Evolutionary conservation across 2,329 filamentous ascomycete species (phyloP), one percentile per base, ranked within the genome.

Genomic region (Trichoderma sp.): DNA sequence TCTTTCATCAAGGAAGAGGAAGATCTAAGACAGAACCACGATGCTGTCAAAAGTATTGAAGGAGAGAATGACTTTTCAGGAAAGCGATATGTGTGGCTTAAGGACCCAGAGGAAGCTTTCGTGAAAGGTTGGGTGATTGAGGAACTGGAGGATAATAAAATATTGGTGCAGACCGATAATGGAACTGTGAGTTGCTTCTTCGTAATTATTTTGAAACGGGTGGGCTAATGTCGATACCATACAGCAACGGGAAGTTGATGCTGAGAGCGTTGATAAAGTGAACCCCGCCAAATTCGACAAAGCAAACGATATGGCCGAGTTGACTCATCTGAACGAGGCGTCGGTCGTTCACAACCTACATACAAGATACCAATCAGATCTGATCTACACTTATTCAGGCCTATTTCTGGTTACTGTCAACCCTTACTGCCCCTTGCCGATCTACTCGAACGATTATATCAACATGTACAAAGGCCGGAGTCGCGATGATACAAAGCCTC

Each of bases 201-300:
- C 31, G 6, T 11, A 8, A n/a, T 33, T 4, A 0, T 6, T 6
- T n/a, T 49, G 21, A 6, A 24, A 5, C 35, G 33, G 5, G 13
- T 7, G 19, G 13, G 40, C 29, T 14, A 33, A 37, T 43, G 62
- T 75, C 79, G 61, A 80, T 70, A 13, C 19, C 10, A 37, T 37
- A 33, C 73, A 96, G 89, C 93, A 97, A 88, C 91, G 93, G 74
- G 92, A 97, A 77, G 91, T 96, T 62, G 91, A 95, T 73, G 83
- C 88, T 63, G 94, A 98, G 75, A 91, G 89, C 75, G 94, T 97
- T 74, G 96, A 99, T 85, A 98, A 97, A 82, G 96, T 99, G 83
- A 99, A 99, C 81, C 96, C 96, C 58, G 95, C 95, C 76, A 99
- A 99, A 79, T 99, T 99, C 82, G 96, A 99, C 87, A 99, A 97